Percentiles rank a stretch among this genome's conserved stretches.
phyloP scores from a whole-genome alignment of 2,329 filamentous ascomycete species.

The Claviceps fusiformis region DNA sequence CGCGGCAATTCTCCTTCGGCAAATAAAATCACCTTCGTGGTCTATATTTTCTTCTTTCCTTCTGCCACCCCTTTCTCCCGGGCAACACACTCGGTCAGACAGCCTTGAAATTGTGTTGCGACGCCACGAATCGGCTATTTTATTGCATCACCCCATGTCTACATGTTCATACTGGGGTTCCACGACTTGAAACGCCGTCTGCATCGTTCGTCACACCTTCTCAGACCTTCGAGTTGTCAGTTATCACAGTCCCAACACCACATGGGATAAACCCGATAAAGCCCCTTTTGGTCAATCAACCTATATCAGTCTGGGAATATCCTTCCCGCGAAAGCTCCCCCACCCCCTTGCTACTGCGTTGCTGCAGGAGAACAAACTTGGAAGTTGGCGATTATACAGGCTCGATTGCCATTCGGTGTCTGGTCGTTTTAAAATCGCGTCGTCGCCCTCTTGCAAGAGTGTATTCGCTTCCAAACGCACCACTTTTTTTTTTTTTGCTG shows the following conservation, averaged over 20 bases:
- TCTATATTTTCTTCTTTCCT: background rate
- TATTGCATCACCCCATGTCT: background rate
- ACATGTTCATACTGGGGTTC: background rate
- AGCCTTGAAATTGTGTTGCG: background rate
- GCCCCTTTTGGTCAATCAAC: background rate
- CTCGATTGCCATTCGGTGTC: background rate
- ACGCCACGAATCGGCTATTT: conserved; percentile 1
- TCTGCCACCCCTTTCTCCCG: background rate
- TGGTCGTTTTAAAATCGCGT: background rate
- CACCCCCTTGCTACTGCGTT: background rate
- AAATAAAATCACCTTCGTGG: background rate
- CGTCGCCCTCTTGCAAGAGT: background rate
- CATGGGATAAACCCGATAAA: background rate
- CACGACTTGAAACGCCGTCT: conserved; percentile 4
- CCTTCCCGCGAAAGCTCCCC: too few relatives aligned
- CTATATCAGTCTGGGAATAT: background rate
- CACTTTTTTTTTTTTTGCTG: background rate
- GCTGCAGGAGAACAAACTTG: background rate
- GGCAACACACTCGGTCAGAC: background rate
- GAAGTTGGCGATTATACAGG: background rate
- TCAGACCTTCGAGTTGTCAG: background rate
- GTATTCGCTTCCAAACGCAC: background rate
- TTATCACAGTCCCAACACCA: background rate
- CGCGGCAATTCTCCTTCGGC: background rate
- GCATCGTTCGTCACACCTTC: conserved; percentile 1